Base-by-base conservation (phyloP, 164 flowering plant genomes). In the Chloranthus sessilifolius region DNA sequence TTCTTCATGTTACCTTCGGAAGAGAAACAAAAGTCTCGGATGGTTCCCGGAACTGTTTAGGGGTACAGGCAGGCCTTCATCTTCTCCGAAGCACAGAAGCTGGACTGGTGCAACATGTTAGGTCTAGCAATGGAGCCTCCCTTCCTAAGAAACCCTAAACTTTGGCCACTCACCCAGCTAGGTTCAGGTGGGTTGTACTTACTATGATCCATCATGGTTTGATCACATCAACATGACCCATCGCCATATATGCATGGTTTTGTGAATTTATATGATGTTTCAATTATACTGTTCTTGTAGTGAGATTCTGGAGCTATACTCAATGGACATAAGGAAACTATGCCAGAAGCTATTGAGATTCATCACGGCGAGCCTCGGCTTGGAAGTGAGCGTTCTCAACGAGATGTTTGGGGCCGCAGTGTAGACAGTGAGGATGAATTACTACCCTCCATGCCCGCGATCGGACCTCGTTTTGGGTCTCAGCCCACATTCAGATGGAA, bases 41-140 rank as follows among this genome's bases (percentile, higher is more conserved):
- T 87, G 98, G 71, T 38, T 1, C 89, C 91, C 0, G 95, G 95
- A 47, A 85, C 95, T 0, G 68, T 87, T 55, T 91, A 90, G 49
- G 98, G 95, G 14, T 90, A 87, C 53, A 95, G 97, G 0, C 98
- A 90, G 29, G 95, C 95, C 7, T 90, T 90, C 52, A 77, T 90
- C 40, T 82, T 90, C 67, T 86, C 97, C 0, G 95, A 90, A 59
- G 83, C 82, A 40, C 95, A 86, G 48, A 90, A 90, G 67, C 71
- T 90, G 15, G 95, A 90, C 43, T 90, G 98, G 98, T 84, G 89
- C 69, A 87, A 90, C 78, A 87, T 87, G 98, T 77, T 87, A 52
- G 95, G 95, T 43, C 87, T 90, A 50, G 91, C 82, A 1, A 29
- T 87, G 43, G 59, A 66, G 50, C 66, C 70, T 23, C 45, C 30